Evolutionary conservation across 345 rosid genomes (phyloP), one percentile per base, ranked within the genome.

Genomic region (Stellera chamaejasme): DNA sequence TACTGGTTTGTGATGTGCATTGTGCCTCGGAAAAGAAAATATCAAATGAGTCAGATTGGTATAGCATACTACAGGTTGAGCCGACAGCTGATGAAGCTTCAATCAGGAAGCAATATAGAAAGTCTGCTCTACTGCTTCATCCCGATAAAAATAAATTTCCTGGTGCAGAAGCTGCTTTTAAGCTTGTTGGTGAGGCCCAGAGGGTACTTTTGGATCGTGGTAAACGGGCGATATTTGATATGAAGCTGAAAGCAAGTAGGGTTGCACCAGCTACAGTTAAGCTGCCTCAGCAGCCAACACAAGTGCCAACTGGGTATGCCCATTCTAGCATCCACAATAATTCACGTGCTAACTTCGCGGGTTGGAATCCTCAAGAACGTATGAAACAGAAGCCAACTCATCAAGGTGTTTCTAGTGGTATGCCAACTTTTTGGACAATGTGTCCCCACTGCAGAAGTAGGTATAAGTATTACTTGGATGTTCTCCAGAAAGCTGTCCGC

Each of bases 151-250:
- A 92, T 65, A 81, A 84, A 64, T 83, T 82, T 57, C 13, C 83
- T 25, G 99, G 99, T 43, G 88, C 96, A 0, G 99, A 92, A 70
- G 73, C 96, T 59, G 99, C 99, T 69, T 92, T 92, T 62, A 86
- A 88, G 76, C 58, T 92, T 67, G 75, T 92, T 72, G 82, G 80
- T 58, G 96, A 92, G 78, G 97, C 97, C 26, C 65, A 75, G 45
- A 74, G 76, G 62, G 61, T 82, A 62, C 89, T 88, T 25, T 23
- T 80, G 14, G 89, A 92, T 67, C 71, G 65, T 54, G 53, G 41
- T 2, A 72, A 68, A 58, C 83, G 97, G 15, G 61, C 72, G 52
- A 57, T 61, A 41, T 82, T 75, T 58, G 97, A 88, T 71, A 51
- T 72, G 48, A 86, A 67, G 72, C 70, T 32, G 39, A 32, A 32